Conservation (phyloP, 768 basidiomycete genomes). For the Termitomyces sp. region DNA sequence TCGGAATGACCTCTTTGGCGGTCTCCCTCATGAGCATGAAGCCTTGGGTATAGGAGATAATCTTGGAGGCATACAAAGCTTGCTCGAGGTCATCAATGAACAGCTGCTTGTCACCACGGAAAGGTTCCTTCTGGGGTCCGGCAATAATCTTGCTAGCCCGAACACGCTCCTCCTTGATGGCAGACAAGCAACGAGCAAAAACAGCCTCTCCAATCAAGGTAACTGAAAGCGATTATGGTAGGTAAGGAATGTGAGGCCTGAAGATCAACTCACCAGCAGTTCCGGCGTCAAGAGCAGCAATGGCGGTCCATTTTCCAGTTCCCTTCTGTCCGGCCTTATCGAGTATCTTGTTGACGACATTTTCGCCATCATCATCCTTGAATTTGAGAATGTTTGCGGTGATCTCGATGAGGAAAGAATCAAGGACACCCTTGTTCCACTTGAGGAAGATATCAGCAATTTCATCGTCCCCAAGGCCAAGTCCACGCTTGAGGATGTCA, state of each 20-base stretch:
- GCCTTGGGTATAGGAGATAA: conserved; percentile 99
- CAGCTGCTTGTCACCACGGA: conserved; percentile 97
- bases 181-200: conserved; percentile 96
- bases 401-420: conserved; percentile 99
- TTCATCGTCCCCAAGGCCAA: conserved; percentile 81
- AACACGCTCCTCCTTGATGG: conserved; percentile 93
- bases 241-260: conserved; percentile 4
- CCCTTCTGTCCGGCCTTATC: conserved; percentile 98
- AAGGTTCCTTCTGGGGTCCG: conserved; percentile 88
- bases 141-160: conserved; percentile 89
- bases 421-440: conserved; percentile 99
- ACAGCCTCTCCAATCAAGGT: conserved; percentile 99
- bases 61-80: conserved; percentile 98
- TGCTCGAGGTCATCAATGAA: conserved; percentile 99
- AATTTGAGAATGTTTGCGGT: conserved; percentile 95
- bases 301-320: conserved; percentile 99
- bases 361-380: conserved; percentile 93
- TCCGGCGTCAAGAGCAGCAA: conserved; percentile 92
- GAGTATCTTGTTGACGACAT: conserved; percentile 90
- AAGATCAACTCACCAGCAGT: conserved; percentile 57
- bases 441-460: conserved; percentile 91
- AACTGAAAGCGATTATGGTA: conserved; percentile 44
- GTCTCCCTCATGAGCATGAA: conserved; percentile 99
- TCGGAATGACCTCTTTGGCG: conserved; percentile 74
- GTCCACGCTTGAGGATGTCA: conserved; percentile 96